Evolutionary conservation across 495 filamentous ascomycete species (phyloP).

Genomic region (Penicillium manginii): DNA sequence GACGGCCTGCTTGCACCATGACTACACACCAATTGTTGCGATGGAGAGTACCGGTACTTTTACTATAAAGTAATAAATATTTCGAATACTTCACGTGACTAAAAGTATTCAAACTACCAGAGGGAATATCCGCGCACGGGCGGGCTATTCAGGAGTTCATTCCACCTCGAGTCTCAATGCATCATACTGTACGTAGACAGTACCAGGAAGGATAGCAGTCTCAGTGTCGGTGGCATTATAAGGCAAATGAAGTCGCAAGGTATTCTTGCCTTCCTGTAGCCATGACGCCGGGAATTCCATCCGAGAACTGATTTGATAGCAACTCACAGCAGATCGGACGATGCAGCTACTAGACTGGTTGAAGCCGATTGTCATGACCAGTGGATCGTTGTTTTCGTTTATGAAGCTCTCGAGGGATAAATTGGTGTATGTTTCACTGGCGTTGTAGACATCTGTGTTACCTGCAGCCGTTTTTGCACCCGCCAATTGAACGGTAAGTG

Average conservation of each 20-base stretch:
- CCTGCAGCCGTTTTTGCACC: constrained; percentile 60
- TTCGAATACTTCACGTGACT: no score
- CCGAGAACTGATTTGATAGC: constrained; percentile 58
- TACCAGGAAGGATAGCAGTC: constrained; percentile 52
- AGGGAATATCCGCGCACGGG: no score
- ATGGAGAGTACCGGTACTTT: no score
- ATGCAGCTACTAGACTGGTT: constrained; percentile 53
- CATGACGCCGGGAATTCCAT: constrained; percentile 50
- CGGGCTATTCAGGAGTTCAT: background rate
- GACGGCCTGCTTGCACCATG: no score
- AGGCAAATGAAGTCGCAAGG: constrained; percentile 54
- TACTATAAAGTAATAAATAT: no score
- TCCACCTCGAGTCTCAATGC: constrained; percentile 55
- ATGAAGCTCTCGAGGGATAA: constrained; percentile 40
- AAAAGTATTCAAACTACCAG: no score
- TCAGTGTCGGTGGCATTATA: constrained; percentile 57
- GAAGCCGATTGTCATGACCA: constrained; percentile 32
- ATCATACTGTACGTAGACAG: constrained; percentile 63
- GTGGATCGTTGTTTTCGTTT: constrained; percentile 27
- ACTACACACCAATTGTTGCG: no score
- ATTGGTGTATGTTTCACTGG: constrained; percentile 48
- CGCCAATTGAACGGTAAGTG: constrained; percentile 59
- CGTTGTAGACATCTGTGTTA: constrained; percentile 58
- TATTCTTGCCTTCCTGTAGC: constrained; percentile 51
- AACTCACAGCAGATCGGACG: constrained; percentile 57